Conservation (phyloP, 345 rosid species). For the Balakata baccata region DNA sequence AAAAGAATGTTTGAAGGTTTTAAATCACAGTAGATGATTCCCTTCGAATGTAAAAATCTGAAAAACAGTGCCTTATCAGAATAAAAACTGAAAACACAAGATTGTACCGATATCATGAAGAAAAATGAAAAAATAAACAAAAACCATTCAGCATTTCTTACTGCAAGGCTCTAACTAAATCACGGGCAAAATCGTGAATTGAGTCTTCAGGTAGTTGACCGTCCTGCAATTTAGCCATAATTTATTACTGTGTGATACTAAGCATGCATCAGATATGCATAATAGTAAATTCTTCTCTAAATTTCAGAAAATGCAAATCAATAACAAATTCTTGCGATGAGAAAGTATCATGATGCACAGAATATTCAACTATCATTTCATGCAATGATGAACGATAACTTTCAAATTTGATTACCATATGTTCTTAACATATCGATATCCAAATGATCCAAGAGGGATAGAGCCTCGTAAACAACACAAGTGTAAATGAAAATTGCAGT, state of each 20-base stretch:
- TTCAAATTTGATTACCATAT: not conserved
- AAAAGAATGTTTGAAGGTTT: constrained; percentile 94
- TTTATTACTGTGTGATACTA: constrained; percentile 9
- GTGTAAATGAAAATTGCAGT: not conserved
- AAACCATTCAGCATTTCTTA: constrained; percentile 38
- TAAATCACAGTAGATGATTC: constrained; percentile 84
- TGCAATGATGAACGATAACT: not conserved
- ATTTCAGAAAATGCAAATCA: not conserved
- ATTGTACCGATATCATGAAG: constrained; percentile 1
- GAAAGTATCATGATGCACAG: not conserved
- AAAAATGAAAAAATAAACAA: constrained; percentile 4
- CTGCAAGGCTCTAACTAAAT: constrained; percentile 80
- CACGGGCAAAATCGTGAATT: constrained; percentile 67
- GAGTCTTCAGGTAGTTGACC: constrained; percentile 88
- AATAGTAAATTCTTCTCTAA: not conserved
- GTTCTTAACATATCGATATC: not conserved
- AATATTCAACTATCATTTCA: not conserved
- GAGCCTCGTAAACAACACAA: too few relatives aligned
- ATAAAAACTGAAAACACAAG: constrained; percentile 10
- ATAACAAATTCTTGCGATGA: not conserved
- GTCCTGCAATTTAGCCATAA: constrained; percentile 54
- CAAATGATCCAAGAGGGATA: not conserved
- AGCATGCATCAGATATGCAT: not conserved
- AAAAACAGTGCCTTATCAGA: constrained; percentile 13
- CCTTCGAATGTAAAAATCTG: constrained; percentile 87